A percentile compares a stretch with the other conserved stretches of the same genome.
Conservation (phyloP, 768 basidiomycete genomes). For the Amanita jacksonii region DNA sequence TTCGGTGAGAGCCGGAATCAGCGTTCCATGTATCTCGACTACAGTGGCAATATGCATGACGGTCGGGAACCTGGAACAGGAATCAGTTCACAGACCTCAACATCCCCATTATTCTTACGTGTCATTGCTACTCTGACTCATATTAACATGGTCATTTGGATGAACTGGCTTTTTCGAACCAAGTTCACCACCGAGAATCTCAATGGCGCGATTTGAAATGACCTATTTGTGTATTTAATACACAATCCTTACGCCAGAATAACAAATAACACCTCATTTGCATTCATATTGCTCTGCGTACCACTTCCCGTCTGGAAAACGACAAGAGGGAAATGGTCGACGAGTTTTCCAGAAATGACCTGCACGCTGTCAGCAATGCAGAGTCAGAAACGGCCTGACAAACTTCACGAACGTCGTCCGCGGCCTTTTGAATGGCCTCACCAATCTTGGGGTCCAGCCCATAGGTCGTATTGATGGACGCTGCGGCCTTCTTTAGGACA, state of each 20-base stretch:
- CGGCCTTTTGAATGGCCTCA: conserved; percentile 82
- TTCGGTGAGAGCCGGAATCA: conserved; percentile 80
- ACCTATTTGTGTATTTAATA: conserved; percentile 41
- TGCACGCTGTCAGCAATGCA: conserved; percentile 21
- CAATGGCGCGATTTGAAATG: conserved; percentile 97
- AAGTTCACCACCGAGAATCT: conserved; percentile 88
- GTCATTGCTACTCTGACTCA: conserved; percentile 98
- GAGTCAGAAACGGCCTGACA: background rate
- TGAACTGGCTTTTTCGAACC: conserved; percentile 97
- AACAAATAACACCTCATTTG: conserved; percentile 63
- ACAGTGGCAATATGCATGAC: conserved; percentile 98
- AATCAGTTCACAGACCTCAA: background rate
- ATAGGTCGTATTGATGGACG: conserved; percentile 81
- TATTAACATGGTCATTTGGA: conserved; percentile 99
- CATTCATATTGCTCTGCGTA: conserved; percentile 99
- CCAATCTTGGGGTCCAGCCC: conserved; percentile 85
- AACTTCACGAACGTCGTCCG: conserved; percentile 68
- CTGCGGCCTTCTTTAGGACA: conserved; percentile 94
- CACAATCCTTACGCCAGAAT: background rate
- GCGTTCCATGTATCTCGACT: conserved; percentile 66
- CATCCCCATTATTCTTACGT: conserved; percentile 47
- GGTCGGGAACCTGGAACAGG: conserved; percentile 75
- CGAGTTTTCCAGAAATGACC: conserved; percentile 94
- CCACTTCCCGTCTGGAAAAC: conserved; percentile 99
- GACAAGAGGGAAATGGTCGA: conserved; percentile 95